Conservation (phyloP, 208 protist genomes). For the Trypanosomatidae sp. region DNA sequence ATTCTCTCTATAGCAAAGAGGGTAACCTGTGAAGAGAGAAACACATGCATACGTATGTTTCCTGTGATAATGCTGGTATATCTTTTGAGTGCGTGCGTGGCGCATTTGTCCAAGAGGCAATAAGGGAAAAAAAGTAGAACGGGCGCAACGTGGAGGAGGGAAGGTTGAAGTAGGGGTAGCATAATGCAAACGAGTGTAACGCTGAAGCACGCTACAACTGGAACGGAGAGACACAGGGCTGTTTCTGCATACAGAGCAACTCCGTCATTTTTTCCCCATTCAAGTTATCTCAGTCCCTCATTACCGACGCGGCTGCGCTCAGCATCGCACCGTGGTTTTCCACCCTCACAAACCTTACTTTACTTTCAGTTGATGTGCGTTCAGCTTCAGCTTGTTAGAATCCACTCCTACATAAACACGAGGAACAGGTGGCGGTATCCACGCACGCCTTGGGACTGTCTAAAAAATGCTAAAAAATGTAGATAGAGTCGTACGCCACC, state of each 20-base stretch:
- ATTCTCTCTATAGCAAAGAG: slow-evolving; percentile 12
- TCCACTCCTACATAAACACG: background rate
- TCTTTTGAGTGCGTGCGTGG: background rate
- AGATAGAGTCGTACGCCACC: slow-evolving; percentile 85
- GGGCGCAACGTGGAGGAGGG: background rate
- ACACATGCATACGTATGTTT: background rate
- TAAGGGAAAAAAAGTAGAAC: background rate
- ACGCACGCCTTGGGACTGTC: background rate
- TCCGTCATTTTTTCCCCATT: background rate
- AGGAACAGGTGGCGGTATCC: background rate
- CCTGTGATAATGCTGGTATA: background rate
- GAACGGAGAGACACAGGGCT: background rate
- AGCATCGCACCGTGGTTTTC: background rate
- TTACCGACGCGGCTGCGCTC: background rate
- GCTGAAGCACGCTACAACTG: background rate
- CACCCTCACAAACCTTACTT: background rate
- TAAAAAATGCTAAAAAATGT: slow-evolving; percentile 69
- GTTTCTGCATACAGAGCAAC: background rate
- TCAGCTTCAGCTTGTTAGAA: slow-evolving; percentile 2
- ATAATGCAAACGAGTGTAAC: background rate
- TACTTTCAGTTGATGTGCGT: background rate
- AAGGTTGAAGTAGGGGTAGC: background rate
- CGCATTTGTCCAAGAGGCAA: background rate
- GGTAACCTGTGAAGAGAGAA: background rate
- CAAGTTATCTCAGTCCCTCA: background rate